These are phyloP conservation scores for Aspergillus nanangensis DNA, from an alignment of 495 filamentous ascomycete genomes.

Conservation along the genomic window DNA sequence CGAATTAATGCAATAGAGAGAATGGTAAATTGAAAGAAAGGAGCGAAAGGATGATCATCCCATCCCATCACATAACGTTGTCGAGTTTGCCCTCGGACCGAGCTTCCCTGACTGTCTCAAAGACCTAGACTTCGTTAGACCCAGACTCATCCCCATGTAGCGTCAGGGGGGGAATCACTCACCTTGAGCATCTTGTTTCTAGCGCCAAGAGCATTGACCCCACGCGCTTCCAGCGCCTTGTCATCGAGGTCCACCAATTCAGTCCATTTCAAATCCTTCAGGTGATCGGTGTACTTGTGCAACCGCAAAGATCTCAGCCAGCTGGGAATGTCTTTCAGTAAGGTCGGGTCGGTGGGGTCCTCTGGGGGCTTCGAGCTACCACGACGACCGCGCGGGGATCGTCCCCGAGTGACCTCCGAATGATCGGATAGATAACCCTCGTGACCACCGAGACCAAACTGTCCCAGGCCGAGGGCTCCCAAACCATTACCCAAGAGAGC, in stretches of 20 bases:
- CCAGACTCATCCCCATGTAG: not conserved
- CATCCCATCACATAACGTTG: constrained; percentile 20
- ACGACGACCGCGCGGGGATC: constrained; percentile 86
- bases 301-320: constrained; percentile 93
- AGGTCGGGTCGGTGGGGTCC: constrained; percentile 86
- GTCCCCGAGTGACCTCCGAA: constrained; percentile 81
- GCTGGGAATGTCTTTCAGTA: constrained; percentile 91
- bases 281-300: constrained; percentile 97
- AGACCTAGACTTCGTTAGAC: constrained; percentile 56
- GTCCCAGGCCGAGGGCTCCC: constrained; percentile 64
- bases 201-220: constrained; percentile 92
- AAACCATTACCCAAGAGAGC: constrained; percentile 72
- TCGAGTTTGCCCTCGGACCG: constrained; percentile 65
- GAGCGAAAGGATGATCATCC: constrained; percentile 8
- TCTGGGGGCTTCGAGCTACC: constrained; percentile 97
- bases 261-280: constrained; percentile 97
- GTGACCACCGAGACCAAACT: constrained; percentile 64
- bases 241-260: constrained; percentile 90
- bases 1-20: constrained; percentile 27
- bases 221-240: constrained; percentile 85
- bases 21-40: constrained; percentile 17
- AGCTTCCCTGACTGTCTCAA: constrained; percentile 88
- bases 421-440: constrained; percentile 96
- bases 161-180: constrained; percentile 12
- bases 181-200: constrained; percentile 98